phyloP scores from a whole-genome alignment of 768 basidiomycete species.

The Hericium coralloides region DNA sequence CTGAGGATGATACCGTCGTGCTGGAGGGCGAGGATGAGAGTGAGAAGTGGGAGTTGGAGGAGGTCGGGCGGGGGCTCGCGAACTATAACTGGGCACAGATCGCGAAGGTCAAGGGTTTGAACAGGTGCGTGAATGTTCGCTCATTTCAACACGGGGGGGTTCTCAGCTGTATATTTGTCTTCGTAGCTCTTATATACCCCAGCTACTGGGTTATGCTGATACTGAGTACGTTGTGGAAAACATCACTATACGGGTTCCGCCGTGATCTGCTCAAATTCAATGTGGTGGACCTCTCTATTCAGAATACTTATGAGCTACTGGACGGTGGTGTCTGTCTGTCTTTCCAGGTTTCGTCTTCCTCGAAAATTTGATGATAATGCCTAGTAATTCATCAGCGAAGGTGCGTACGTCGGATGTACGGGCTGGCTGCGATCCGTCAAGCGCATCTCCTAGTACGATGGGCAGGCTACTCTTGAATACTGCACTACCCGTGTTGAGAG shows the following conservation, averaged over 20 bases:
- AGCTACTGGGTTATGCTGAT: constrained; percentile 86
- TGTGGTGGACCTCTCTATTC: not conserved
- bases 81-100: constrained; percentile 97
- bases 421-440: no score
- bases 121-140: constrained; percentile 50
- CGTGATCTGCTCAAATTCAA: constrained; percentile 19
- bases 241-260: constrained; percentile 66
- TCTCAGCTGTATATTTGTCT: constrained; percentile 9
- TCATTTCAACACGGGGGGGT: not conserved
- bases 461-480: no score
- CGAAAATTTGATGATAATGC: not conserved
- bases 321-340: no score
- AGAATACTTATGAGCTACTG: no score
- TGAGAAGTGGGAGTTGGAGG: constrained; percentile 63
- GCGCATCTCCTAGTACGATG: no score
- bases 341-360: not conserved
- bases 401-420: not conserved
- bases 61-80: constrained; percentile 90
- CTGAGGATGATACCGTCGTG: constrained; percentile 20
- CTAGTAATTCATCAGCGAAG: not conserved
- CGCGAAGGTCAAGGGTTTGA: constrained; percentile 74
- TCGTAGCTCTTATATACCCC: constrained; percentile 67
- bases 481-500: no score
- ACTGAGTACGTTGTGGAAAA: constrained; percentile 97
- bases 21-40: constrained; percentile 28